Evolutionary conservation across 1,284 basidiomycete species (phyloP), one percentile per base, ranked within the genome.

Genomic region (Marasmius fiardii): DNA sequence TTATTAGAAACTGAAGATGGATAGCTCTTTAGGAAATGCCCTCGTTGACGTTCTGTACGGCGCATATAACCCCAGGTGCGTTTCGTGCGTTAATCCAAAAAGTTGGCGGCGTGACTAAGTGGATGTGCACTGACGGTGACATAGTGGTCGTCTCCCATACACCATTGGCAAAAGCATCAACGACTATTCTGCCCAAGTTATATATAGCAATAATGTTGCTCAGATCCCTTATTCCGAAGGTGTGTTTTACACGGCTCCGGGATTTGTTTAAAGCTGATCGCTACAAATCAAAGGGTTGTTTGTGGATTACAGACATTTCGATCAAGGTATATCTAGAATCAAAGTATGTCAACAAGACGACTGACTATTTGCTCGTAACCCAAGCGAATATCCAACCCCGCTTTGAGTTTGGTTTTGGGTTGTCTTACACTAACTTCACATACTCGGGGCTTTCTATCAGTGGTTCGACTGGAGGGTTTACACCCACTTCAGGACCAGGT

Each of bases 381-480:
- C n/a, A 74, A 31, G 71, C 76, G 11, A 74, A 77, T 54, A 82
- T 88, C 54, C 69, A 73, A 2, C 86, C 87, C 3, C 74, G 84
- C 26, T 89, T 77, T 63, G 80, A 81, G 58, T 90, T 88, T 64
- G 88, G 88, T 2, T 87, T 81, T 64, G 88, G 89, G 1, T 66
- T 90, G 54, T 84, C 80, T 12, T 90, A 89, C 68, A 87, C 88
- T 11, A 78, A 72, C 0, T 90, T 90, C 72, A 66, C 71, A 12
- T 83, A 83, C 62, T 74, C 74, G 5, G 70, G 68, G 21, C 60
- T 86, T 35, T 60, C 65, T 12, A 69, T 84, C 23, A 63, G 67
- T 23, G 78, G 77, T 6, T 74, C 73, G 10, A 67, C 68, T 34
- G 65, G 68, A 3, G 69, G 72, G 74, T 70, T 72, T 33, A 68